Conservation (phyloP, 2,329 filamentous ascomycete species). For the Gaeumannomyces sp. region DNA sequence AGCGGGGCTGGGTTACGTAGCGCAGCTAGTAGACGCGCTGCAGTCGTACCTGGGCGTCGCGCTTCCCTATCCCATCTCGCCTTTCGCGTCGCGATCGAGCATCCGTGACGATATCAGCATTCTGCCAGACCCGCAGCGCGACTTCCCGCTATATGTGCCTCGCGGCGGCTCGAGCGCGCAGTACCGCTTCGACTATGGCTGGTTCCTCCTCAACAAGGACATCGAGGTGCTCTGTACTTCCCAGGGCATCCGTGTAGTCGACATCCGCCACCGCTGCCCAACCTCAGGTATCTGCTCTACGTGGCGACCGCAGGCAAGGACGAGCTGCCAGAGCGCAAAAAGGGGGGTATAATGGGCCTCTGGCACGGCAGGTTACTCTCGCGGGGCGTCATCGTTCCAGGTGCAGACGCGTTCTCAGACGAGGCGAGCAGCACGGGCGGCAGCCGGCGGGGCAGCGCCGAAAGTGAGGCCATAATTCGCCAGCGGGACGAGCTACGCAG, state of each 20-base stretch:
- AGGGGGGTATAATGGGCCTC: slow-evolving; percentile 54
- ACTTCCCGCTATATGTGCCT: slow-evolving; percentile 72
- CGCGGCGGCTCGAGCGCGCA: slow-evolving; percentile 60
- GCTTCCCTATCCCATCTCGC: slow-evolving; percentile 72
- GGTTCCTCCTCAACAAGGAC: slow-evolving; percentile 95
- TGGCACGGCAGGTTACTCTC: slow-evolving; percentile 43
- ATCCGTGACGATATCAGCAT: slow-evolving; percentile 81
- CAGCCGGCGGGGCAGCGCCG: slow-evolving; percentile 37
- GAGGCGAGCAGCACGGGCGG: slow-evolving; percentile 30
- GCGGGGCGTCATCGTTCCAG: slow-evolving; percentile 16
- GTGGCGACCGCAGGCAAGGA: slow-evolving; percentile 74
- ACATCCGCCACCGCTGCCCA: slow-evolving; percentile 86
- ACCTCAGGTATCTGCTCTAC: slow-evolving; percentile 87
- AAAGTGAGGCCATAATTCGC: slow-evolving; percentile 34
- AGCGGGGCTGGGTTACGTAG: slow-evolving; percentile 74
- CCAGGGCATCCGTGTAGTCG: slow-evolving; percentile 72
- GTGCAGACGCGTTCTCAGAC: slow-evolving; percentile 8
- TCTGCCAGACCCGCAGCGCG: slow-evolving; percentile 50
- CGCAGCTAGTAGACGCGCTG: slow-evolving; percentile 67
- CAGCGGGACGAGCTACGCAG: slow-evolving; percentile 36
- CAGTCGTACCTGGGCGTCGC: slow-evolving; percentile 76
- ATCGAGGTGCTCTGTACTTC: slow-evolving; percentile 64
- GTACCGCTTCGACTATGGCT: slow-evolving; percentile 92
- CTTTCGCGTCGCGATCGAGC: slow-evolving; percentile 66
- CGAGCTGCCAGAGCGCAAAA: slow-evolving; percentile 55